Conservation (phyloP, 1,284 basidiomycete species). For the Ustilago cynodontis region DNA sequence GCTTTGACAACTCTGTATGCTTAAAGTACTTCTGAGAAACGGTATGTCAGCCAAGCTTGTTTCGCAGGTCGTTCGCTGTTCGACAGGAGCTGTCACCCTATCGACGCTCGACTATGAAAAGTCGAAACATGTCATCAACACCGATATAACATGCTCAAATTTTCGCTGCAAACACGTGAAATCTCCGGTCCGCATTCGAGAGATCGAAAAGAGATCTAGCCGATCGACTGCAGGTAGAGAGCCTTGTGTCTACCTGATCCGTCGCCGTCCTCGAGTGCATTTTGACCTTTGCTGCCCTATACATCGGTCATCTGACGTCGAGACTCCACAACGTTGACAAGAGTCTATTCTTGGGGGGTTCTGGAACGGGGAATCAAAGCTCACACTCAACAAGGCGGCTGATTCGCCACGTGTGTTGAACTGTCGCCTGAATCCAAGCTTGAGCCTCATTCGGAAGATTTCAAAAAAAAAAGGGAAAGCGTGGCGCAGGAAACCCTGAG, state of each 20-base stretch:
- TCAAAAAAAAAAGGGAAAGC: background rate
- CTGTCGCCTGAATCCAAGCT: background rate
- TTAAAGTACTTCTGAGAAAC: too few relatives aligned
- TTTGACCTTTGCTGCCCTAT: background rate
- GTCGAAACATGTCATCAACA: background rate
- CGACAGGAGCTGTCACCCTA: too few relatives aligned
- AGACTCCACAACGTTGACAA: background rate
- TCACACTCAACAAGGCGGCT: too few relatives aligned
- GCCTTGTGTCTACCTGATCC: too few relatives aligned
- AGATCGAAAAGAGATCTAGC: background rate
- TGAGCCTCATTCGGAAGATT: slow-evolving; percentile 8
- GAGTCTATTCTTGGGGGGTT: background rate
- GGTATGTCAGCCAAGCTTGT: too few relatives aligned
- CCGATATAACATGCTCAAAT: background rate
- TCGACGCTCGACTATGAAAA: background rate
- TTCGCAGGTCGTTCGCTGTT: too few relatives aligned
- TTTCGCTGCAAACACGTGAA: background rate
- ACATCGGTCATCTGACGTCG: background rate
- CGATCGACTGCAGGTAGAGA: background rate
- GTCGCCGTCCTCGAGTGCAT: too few relatives aligned
- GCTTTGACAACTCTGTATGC: too few relatives aligned
- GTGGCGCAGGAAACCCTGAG: slow-evolving; percentile 1
- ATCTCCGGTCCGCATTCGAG: background rate
- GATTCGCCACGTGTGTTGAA: slow-evolving; percentile 6
- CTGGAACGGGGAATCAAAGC: slow-evolving; percentile 3